phyloP scores from a whole-genome alignment of 441 rosid genomes.

The Brassica hybrid region DNA sequence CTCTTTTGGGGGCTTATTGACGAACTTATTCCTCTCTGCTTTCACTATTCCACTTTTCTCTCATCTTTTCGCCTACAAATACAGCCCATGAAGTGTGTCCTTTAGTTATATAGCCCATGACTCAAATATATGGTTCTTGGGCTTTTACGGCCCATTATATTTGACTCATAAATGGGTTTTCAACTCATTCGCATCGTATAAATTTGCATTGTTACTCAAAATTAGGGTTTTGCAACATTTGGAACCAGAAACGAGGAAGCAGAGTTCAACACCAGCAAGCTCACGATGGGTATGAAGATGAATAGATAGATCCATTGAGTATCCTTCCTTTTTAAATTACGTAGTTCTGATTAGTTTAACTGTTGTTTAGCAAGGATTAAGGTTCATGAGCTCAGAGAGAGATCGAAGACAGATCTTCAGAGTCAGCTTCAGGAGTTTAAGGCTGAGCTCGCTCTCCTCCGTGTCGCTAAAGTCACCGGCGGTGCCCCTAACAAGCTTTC shows the following conservation, averaged over 20 bases:
- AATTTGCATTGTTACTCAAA: not conserved
- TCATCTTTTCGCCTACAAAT: not conserved
- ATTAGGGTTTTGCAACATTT: slow-evolving; percentile 23
- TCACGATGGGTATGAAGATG: slow-evolving; percentile 35
- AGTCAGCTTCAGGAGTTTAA: slow-evolving; percentile 75
- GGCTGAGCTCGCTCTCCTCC: slow-evolving; percentile 95
- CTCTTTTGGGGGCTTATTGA: slow-evolving; percentile 7
- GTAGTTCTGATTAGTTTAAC: not conserved
- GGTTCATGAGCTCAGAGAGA: too few species aligned
- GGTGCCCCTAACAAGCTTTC: slow-evolving; percentile 98
- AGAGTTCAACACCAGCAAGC: slow-evolving; percentile 10
- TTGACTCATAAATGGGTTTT: not conserved
- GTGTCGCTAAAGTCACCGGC: slow-evolving; percentile 96
- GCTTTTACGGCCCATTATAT: slow-evolving; percentile 25
- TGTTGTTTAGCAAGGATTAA: too few species aligned
- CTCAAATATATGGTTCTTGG: not conserved
- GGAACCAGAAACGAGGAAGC: slow-evolving; percentile 21
- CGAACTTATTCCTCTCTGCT: slow-evolving; percentile 23
- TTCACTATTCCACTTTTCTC: slow-evolving; percentile 19
- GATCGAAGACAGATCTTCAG: slow-evolving; percentile 73
- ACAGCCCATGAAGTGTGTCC: slow-evolving; percentile 4
- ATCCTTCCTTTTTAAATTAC: not conserved
- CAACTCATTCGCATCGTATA: not conserved
- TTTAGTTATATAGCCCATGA: not conserved
- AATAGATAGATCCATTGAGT: not conserved